Evolutionary conservation across 1,284 basidiomycete genomes (phyloP).

Genomic region (Pyrrhoderma noxium): DNA sequence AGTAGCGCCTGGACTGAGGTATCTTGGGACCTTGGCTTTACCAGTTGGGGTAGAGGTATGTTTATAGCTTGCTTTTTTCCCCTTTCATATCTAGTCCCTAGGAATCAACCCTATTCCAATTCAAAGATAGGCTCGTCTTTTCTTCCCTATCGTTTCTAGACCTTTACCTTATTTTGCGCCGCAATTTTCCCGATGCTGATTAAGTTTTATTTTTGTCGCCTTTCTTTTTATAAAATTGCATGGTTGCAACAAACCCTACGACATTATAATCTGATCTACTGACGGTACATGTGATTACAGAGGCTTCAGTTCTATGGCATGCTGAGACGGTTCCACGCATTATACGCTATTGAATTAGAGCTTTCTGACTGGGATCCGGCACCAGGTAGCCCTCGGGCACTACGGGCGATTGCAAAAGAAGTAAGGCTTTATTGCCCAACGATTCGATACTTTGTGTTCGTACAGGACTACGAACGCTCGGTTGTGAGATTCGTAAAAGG

Average conservation of each 20-base stretch:
- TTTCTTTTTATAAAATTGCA: too few species aligned
- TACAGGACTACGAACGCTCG: slow-evolving; percentile 52
- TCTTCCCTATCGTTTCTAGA: too few species aligned
- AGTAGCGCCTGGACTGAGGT: slow-evolving; percentile 38
- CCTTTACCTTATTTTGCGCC: too few species aligned
- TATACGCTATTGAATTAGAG: slow-evolving; percentile 53
- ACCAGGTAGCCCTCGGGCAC: slow-evolving; percentile 38
- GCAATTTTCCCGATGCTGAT: too few species aligned
- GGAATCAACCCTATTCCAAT: too few species aligned
- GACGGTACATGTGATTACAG: slow-evolving; percentile 33
- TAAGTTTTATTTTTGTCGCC: too few species aligned
- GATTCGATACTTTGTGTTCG: slow-evolving; percentile 45
- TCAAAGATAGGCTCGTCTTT: too few species aligned
- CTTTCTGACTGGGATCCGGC: slow-evolving; percentile 56
- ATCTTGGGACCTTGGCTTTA: slow-evolving; percentile 55
- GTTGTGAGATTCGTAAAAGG: slow-evolving; percentile 39
- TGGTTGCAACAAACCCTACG: too few species aligned
- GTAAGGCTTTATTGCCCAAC: slow-evolving; percentile 50
- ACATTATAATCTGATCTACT: too few species aligned
- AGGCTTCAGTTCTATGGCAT: slow-evolving; percentile 52
- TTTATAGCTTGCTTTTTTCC: too few species aligned
- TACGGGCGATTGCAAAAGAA: slow-evolving; percentile 51
- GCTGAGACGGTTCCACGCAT: slow-evolving; percentile 41
- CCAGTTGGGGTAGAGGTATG: slow-evolving; percentile 43
- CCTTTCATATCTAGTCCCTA: too few species aligned